These are phyloP conservation scores for Dryadomyces quercivorus DNA, from an alignment of 2,329 filamentous ascomycete species.

Conservation along the genomic window DNA sequence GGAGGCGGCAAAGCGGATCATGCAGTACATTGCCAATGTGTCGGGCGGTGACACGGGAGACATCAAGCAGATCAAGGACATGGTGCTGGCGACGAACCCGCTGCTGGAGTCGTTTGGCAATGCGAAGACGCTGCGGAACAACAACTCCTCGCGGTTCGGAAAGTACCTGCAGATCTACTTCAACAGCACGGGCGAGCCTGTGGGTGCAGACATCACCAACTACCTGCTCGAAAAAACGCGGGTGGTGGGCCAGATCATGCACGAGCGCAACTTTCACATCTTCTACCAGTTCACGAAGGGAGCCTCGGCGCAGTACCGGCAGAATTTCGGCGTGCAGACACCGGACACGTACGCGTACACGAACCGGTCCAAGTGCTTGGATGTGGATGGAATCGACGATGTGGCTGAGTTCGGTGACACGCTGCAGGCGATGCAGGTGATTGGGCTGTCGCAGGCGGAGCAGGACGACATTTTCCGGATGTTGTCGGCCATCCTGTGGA, in stretches of 20 bases:
- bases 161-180: conserved; percentile 98
- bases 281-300: conserved; percentile 99
- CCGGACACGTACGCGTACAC: conserved; percentile 92
- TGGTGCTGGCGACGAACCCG: conserved; percentile 97
- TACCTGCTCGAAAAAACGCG: conserved; percentile 92
- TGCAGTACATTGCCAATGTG: conserved; percentile 98
- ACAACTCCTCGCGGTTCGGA: conserved; percentile 96
- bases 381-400: conserved; percentile 92
- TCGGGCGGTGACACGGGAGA: conserved; percentile 66
- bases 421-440: conserved; percentile 85
- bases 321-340: conserved; percentile 80
- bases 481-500: conserved; percentile 82
- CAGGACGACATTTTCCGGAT: conserved; percentile 97
- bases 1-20: conserved; percentile 94
- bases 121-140: conserved; percentile 94
- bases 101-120: conserved; percentile 96
- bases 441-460: conserved; percentile 76
- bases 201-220: conserved; percentile 96
- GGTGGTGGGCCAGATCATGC: conserved; percentile 87
- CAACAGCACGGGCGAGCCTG: conserved; percentile 79
- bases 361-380: conserved; percentile 84
- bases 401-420: conserved; percentile 81
- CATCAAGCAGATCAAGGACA: conserved; percentile 96
- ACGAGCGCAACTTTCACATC: conserved; percentile 98
- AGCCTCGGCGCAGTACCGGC: conserved; percentile 73